A percentile compares a stretch with the other conserved stretches of the same genome.
Evolutionary conservation across 306 rosid genomes (phyloP).

Genomic region (Prunus salicina): DNA sequence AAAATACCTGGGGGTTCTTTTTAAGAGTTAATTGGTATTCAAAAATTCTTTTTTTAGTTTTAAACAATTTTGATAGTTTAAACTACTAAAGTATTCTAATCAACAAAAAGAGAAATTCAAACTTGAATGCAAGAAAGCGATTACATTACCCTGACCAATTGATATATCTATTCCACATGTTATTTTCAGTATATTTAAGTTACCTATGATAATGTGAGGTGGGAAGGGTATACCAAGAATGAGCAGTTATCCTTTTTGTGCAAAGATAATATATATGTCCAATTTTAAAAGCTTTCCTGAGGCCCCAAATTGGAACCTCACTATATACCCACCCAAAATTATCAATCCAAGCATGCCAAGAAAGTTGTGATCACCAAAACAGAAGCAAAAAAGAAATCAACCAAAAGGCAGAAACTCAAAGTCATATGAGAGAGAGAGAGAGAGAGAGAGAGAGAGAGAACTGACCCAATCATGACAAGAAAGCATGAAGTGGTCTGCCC

Average conservation of each 20-base stretch:
- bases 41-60: background rate
- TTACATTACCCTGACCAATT: no score
- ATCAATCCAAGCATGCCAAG: constrained; percentile 19
- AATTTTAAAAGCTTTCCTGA: background rate
- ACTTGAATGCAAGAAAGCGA: no score
- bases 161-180: background rate
- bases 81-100: no score
- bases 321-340: background rate
- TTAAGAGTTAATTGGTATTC: no score
- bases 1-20: no score
- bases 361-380: constrained; percentile 18
- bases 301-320: background rate
- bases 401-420: background rate
- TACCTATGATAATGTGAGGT: background rate
- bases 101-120: no score
- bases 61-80: background rate
- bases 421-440: no score
- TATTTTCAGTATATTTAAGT: background rate
- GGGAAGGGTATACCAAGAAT: background rate
- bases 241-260: background rate
- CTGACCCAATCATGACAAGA: constrained; percentile 93
- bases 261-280: background rate
- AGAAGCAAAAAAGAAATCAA: constrained; percentile 3
- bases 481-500: constrained; percentile 93
- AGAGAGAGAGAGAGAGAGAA: background rate